Evolutionary conservation across 495 filamentous ascomycete species (phyloP).

Genomic region (Aspergillus sparsus): DNA sequence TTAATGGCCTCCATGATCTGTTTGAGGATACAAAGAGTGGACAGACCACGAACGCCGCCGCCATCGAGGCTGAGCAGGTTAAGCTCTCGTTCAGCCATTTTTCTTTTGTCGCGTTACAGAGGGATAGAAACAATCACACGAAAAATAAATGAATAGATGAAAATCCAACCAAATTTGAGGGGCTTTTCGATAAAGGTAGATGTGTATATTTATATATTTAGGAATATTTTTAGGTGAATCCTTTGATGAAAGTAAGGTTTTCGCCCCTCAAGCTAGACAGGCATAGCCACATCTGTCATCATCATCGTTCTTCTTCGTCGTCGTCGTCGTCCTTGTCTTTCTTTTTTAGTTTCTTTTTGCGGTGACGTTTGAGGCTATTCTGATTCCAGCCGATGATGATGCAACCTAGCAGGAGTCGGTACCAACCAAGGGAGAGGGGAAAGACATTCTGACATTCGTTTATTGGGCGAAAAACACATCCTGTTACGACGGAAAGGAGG

Average conservation of each 20-base stretch:
- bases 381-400: not conserved
- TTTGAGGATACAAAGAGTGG: constrained; percentile 52
- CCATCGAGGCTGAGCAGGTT: constrained; percentile 53
- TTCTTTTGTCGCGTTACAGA: not conserved
- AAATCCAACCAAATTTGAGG: not conserved
- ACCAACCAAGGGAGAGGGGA: not conserved
- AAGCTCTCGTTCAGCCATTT: constrained; percentile 27
- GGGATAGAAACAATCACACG: no score
- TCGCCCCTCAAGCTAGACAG: not conserved
- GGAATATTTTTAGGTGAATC: no score
- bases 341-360: not conserved
- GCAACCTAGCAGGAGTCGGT: not conserved
- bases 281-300: not conserved
- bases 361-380: not conserved
- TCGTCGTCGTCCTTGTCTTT: no score
- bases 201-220: not conserved
- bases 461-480: not conserved
- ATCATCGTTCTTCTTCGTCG: no score
- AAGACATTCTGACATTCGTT: not conserved
- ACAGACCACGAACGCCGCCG: constrained; percentile 56
- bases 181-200: no score
- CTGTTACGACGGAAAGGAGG: not conserved
- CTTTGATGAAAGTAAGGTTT: not conserved
- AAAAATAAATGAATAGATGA: not conserved
- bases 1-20: constrained; percentile 48